Conservation (phyloP, 768 basidiomycete species). For the Roridomyces roridus region DNA sequence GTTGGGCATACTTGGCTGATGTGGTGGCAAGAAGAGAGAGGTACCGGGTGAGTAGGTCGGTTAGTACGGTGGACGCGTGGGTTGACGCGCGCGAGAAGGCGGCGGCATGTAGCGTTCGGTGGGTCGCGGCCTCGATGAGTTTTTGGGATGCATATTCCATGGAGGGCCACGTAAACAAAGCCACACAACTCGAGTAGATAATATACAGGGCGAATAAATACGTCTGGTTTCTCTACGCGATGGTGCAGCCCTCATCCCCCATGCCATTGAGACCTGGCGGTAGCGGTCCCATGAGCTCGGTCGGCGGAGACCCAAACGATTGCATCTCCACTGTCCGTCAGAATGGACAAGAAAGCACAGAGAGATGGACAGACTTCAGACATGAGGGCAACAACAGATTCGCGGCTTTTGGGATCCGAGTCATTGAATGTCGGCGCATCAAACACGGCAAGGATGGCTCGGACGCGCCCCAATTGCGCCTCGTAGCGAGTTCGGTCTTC, state of each 20-base stretch:
- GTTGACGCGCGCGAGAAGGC: constrained; percentile 78
- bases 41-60: constrained; percentile 80
- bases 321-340: constrained; percentile 65
- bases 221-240: neutral
- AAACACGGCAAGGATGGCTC: constrained; percentile 67
- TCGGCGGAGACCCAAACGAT: constrained; percentile 75
- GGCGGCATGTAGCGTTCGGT: constrained; percentile 78
- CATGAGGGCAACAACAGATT: constrained; percentile 72
- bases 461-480: constrained; percentile 62
- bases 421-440: constrained; percentile 67
- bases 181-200: too few relatives aligned
- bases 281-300: constrained; percentile 83
- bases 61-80: constrained; percentile 72
- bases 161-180: neutral
- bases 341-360: neutral
- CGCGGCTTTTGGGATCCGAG: constrained; percentile 49
- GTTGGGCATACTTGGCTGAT: constrained; percentile 75
- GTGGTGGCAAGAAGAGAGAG: constrained; percentile 68
- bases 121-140: constrained; percentile 69
- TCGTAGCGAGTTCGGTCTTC: constrained; percentile 71
- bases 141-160: constrained; percentile 66
- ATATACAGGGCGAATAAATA: neutral
- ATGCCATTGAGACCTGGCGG: constrained; percentile 67
- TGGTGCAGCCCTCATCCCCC: constrained; percentile 59
- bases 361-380: constrained; percentile 59